These are phyloP conservation scores for Thelonectria discophora DNA, from an alignment of 2,329 filamentous ascomycete species.

Conservation along the genomic window DNA sequence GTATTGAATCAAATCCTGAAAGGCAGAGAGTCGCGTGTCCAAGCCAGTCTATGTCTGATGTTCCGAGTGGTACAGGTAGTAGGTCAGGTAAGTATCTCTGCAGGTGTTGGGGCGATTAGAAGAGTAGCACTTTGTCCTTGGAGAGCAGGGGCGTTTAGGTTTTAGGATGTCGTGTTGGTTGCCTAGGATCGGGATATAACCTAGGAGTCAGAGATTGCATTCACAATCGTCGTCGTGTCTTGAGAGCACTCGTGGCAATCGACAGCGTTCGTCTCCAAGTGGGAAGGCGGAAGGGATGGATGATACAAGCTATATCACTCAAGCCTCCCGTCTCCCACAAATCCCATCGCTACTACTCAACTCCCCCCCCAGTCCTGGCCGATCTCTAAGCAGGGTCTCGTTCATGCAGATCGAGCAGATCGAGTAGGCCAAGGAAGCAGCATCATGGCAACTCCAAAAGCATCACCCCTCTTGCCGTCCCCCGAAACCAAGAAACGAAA, in stretches of 20 bases:
- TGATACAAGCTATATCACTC: not conserved
- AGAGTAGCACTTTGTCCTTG: not conserved
- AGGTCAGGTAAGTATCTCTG: constrained; percentile 24
- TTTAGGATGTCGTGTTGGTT: not conserved
- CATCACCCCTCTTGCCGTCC: not conserved
- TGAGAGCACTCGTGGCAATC: no score
- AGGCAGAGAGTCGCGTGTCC: not conserved
- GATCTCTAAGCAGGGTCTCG: not conserved
- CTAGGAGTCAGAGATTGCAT: not conserved
- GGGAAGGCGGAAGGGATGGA: constrained; percentile 1
- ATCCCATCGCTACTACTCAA: no score
- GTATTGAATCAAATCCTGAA: not conserved
- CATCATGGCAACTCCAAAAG: not conserved
- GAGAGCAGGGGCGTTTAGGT: not conserved
- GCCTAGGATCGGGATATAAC: constrained; percentile 1
- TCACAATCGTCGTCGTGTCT: no score
- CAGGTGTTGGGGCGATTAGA: constrained; percentile 9
- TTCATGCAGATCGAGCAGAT: not conserved
- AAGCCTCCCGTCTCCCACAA: no score
- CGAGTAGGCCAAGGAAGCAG: not conserved
- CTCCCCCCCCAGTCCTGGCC: not conserved
- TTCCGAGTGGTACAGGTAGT: constrained; percentile 17
- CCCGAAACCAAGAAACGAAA: not conserved
- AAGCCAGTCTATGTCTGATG: not conserved
- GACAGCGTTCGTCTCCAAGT: not conserved